These are phyloP conservation scores for Colletotrichum sublineola DNA, from an alignment of 2,329 filamentous ascomycete genomes.

Conservation along the genomic window DNA sequence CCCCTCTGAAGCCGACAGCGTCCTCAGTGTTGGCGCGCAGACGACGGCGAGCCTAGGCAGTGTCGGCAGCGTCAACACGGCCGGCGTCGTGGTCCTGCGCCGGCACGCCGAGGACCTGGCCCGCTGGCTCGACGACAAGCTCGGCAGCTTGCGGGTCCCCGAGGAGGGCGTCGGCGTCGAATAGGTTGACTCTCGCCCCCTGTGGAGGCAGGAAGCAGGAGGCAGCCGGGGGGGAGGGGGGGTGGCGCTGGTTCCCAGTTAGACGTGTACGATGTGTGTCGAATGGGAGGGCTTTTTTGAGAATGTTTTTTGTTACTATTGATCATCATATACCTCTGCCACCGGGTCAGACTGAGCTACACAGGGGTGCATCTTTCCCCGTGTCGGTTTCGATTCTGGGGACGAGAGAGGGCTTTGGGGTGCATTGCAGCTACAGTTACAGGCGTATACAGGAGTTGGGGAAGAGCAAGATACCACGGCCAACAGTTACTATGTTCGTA, in stretches of 20 bases:
- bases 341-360: not conserved
- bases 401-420: not conserved
- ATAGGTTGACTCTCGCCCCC: slow-evolving; percentile 10
- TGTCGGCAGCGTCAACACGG: slow-evolving; percentile 55
- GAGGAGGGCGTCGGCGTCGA: slow-evolving; percentile 62
- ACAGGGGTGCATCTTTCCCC: not conserved
- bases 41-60: slow-evolving; percentile 58
- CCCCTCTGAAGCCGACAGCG: slow-evolving; percentile 62
- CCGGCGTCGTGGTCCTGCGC: slow-evolving; percentile 65
- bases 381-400: not conserved
- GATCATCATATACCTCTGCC: not conserved
- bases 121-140: slow-evolving; percentile 70
- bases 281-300: not conserved
- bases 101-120: slow-evolving; percentile 71
- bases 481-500: slow-evolving; percentile 18
- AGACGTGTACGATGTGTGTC: not conserved
- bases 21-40: slow-evolving; percentile 60
- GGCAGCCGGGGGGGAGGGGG: no score
- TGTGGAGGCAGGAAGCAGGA: no score
- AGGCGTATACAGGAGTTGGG: slow-evolving; percentile 37
- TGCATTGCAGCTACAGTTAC: slow-evolving; percentile 7
- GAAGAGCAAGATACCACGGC: slow-evolving; percentile 41
- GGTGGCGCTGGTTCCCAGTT: not conserved
- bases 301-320: not conserved
- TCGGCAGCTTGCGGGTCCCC: slow-evolving; percentile 66